Evolutionary conservation across 331 rosid species (phyloP).

Genomic region (Rhamnella rubrinervis): DNA sequence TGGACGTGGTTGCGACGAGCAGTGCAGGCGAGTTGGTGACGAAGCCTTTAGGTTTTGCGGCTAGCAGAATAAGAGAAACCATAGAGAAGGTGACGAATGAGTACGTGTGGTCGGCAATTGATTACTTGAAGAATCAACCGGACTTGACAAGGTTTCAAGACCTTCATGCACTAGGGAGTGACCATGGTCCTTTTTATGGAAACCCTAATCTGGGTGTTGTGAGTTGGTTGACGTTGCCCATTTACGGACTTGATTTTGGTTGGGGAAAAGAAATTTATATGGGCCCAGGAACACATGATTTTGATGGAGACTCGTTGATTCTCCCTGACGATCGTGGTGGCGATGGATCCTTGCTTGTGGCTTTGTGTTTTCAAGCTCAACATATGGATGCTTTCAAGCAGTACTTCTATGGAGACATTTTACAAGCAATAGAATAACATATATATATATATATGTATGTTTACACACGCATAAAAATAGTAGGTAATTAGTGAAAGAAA

Average conservation of each 20-base stretch:
- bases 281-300: conserved; percentile 47
- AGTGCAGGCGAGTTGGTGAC: conserved; percentile 41
- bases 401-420: conserved; percentile 36
- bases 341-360: conserved; percentile 39
- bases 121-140: conserved; percentile 40
- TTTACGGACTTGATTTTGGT: conserved; percentile 61
- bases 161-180: conserved; percentile 29
- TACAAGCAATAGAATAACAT: too few relatives aligned
- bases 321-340: conserved; percentile 33
- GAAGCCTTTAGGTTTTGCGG: conserved; percentile 51
- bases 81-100: conserved; percentile 45
- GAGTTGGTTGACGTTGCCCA: conserved; percentile 54
- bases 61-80: conserved; percentile 48
- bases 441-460: too few relatives aligned
- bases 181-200: conserved; percentile 46
- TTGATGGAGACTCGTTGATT: conserved; percentile 50
- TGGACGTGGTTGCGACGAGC: conserved; percentile 46
- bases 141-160: conserved; percentile 49
- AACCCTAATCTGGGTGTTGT: conserved; percentile 50
- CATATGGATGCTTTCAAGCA: conserved; percentile 58
- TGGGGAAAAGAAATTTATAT: conserved; percentile 62
- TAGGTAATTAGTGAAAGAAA: too few relatives aligned
- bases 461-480: too few relatives aligned
- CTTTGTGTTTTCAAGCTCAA: conserved; percentile 39
- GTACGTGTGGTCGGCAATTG: conserved; percentile 38